Evolutionary conservation across 1,139 yeast species (phyloP), one percentile per base, ranked within the genome.

Genomic region (Pneumocystis oryctolagi): DNA sequence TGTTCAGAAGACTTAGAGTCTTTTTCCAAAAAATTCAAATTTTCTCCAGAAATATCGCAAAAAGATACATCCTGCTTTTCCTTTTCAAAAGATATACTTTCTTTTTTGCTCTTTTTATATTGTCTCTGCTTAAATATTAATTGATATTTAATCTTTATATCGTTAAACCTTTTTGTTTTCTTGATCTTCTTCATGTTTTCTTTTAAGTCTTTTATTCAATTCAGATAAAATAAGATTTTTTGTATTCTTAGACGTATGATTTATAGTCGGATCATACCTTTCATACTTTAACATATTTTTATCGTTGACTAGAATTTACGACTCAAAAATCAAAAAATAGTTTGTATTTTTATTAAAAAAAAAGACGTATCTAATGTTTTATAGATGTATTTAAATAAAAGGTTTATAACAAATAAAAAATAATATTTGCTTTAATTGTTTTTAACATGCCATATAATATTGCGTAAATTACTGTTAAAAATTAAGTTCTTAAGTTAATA

Each of bases 361-460:
- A 16, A 37, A 37, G 40, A 16, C 4, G 5, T 14, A 14, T 16
- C 16, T 37, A 14, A 2, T 14, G 18, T 18, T 14, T 35, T 9
- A 8, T 37, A 37, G 4, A 16, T 37, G 2, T 20, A 20, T 20
- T 42, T 20, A 9, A 9, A 9, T 8, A 42, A 42, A 12, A 57
- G n/a, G n/a, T n/a, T n/a, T n/a, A n/a, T n/a, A n/a, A n/a, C n/a
- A n/a, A 56, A 20, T n/a, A 35, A 5, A 16, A n/a, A 8, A 14
- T 30, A n/a, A 2, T 9, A 25, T 18, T 34, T 57, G 6, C 20
- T 34, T 34, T 57, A n/a, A 57, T 3, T 3, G 30, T 14, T 28
- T 14, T 39, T 35, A 39, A 32, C 8, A 74, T 73, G 76, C 69
- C 72, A 34, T 76, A 77, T 67, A 78, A 77, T 66, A 77, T 78